Evolutionary conservation across 1,284 basidiomycete genomes (phyloP), one percentile per base, ranked within the genome.

Genomic region (Tilletia walkeri): DNA sequence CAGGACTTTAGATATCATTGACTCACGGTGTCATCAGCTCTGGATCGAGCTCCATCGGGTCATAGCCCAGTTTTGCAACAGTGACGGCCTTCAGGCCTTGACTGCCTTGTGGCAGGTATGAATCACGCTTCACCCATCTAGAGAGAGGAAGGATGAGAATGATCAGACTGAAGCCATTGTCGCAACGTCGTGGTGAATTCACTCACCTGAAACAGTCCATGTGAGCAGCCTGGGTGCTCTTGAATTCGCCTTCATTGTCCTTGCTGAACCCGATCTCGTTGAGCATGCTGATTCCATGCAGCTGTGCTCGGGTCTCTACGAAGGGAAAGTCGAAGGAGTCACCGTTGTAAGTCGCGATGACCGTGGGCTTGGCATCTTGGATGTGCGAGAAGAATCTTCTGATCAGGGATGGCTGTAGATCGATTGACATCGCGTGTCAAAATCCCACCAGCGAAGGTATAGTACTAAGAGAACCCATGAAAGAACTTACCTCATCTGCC

Each of bases 281-380:
- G 84, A 93, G 94, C 93, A 99, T 95, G 85, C 95, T 94, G 78
- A 99, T 92, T 0, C 94, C 95, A 80, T 97, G 94, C 0, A 88
- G 88, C 75, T 90, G 90, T 0, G 95, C 88, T 9, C 95, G 88
- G 0, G 92, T 92, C 72, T 90, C 91, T n/a, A 99, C 89, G 85
- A 98, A 99, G 0, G 96, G 96, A 78, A 99, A 99, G 88, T 99
- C 96, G 88, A 99, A 99, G 78, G 93, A 94, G 86, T 99, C 96
- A 68, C 96, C 96, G 89, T 99, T 99, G 84, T 97, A 99, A 0
- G 95, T 98, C 10, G 94, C 95, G 84, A 99, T 94, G 65, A 99
- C 94, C 0, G 95, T 99, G 0, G 96, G 96, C 74, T 91, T 93
- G 20, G 93, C 89, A 65, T 95, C 91, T 80, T 91, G 91, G 47